Evolutionary conservation across 306 rosid species (phyloP).

Genomic region (Cicer yamashitae): DNA sequence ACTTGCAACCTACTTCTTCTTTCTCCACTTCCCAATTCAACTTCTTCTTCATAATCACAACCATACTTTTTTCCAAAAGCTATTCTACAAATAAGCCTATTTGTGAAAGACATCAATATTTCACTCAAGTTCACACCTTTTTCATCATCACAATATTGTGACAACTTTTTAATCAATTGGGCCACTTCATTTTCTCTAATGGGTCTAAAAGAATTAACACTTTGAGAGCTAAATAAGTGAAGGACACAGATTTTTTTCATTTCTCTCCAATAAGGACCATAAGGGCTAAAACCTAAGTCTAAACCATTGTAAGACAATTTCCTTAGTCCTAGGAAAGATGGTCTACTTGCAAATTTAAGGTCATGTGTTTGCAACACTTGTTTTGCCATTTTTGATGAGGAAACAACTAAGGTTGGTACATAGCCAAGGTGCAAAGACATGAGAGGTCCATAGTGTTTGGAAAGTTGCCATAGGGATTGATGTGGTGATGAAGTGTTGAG

Average conservation of each 20-base stretch:
- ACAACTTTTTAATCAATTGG: conserved; percentile 36
- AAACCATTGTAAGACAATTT: conserved; percentile 53
- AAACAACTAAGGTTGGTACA: conserved; percentile 41
- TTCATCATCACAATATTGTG: not conserved
- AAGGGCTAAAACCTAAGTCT: conserved; percentile 57
- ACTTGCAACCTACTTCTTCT: conserved; percentile 45
- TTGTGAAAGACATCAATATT: conserved; percentile 40
- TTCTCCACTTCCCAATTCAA: not conserved
- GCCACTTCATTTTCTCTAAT: conserved; percentile 47
- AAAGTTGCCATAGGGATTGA: conserved; percentile 44
- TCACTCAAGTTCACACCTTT: conserved; percentile 41
- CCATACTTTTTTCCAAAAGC: conserved; percentile 55
- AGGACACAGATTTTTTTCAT: conserved; percentile 49
- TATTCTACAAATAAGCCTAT: conserved; percentile 46
- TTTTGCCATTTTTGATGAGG: conserved; percentile 44
- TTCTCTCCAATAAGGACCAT: conserved; percentile 57
- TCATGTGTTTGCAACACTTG: conserved; percentile 55
- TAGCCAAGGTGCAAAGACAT: conserved; percentile 53
- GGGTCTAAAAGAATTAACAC: conserved; percentile 44
- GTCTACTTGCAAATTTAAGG: conserved; percentile 53
- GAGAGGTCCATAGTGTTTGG: conserved; percentile 59
- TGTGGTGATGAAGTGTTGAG: conserved; percentile 46
- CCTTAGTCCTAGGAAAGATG: conserved; percentile 11
- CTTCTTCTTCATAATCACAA: conserved; percentile 29
- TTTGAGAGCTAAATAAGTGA: conserved; percentile 50